Base-by-base conservation (phyloP, 2,329 filamentous ascomycete genomes). In the Esteya vermicola region DNA sequence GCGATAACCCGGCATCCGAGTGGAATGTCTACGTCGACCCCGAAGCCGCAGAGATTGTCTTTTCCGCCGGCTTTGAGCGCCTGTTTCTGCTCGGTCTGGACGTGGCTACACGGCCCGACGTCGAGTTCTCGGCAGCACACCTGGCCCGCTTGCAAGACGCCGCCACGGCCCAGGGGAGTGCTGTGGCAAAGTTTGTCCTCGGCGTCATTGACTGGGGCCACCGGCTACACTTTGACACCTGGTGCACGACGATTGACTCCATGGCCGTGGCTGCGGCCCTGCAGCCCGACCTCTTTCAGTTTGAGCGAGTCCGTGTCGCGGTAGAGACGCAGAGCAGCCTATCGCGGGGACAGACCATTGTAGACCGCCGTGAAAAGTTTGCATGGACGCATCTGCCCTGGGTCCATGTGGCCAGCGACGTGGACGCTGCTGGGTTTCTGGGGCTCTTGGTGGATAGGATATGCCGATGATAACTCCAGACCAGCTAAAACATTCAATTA, bases 21-120 rank as follows among this genome's bases (percentile, higher is more conserved):
- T 40, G 38, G 38, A 40, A 40, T 21, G 33, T 40, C 19, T 40
- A 40, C n/a, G 38, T 40, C 26, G 38, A 40, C 10, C 38, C 38
- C 8, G 38, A 40, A n/a, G 38, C 38, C 4, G 38, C 38, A n/a
- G 12, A 28, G 13, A 23, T 35, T 12, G 38, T 40, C 25, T 40
- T 40, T 19, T 18, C 12, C 26, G 33, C 38, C 19, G 38, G 33
- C n/a, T 36, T 25, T 20, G 19, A 36, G n/a, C n/a, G n/a, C 9
- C 18, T 40, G 5, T 40, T 30, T 26, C 33, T 33, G 9, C 14
- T 40, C n/a, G 38, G 38, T n/a, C 26, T 40, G 10, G 38, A 40
- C 20, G 38, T 40, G 6, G 38, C 38, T 19, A 40, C 38, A 10
- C 25, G 32, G 25, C 39, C 39, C 2, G 39, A 40, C 39, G 33